Base-by-base conservation (phyloP, 225 moss, liverwort and hornwort species). In the Sphagnum contortum region DNA sequence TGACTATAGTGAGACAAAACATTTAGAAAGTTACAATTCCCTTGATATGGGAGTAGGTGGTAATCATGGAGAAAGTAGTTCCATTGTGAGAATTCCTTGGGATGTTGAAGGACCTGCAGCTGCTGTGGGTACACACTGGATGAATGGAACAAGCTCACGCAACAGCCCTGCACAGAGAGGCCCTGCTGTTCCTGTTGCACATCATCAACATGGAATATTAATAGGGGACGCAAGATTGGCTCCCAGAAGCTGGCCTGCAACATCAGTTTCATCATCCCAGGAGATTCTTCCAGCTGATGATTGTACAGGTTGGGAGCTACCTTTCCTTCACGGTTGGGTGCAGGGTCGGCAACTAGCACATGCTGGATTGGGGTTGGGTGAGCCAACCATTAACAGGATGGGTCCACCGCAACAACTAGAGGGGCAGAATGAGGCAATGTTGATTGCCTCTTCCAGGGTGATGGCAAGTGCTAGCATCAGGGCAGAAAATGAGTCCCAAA, bases 51-150 rank as follows among this genome's bases (percentile, higher is more conserved):
- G 29, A 29, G 0, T 29, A 29, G 66, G 59, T 67, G 76, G 57
- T 59, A 83, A 86, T 69, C 83, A 80, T 57, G 76, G 89, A 59
- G 79, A 67, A 66, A 90, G 92, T 69, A 80, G 90, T 50, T 76
- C 85, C 62, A 81, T 88, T 73, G 88, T 96, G 73, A 92, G 93
- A 62, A 89, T 80, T 71, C 87, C 90, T 8, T 93, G 90, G 92
- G 96, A 91, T 79, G 80, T 85, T 44, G 90, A 85, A 62, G 89
- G 85, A 57, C 78, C 85, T 74, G 67, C 74, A 78, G 57, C 77
- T 78, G 47, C 63, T 72, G 48, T 77, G 80, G 70, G 70, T 29
- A 29, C 29, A 29, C 29, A 29, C 29, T 29, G 29, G 29, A 29
- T 29, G 29, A 29, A 29, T 29, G 29, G 29, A 29, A 45, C 62